These are phyloP conservation scores for Trypanosoma avium DNA, from an alignment of 208 protist genomes.

Conservation along the genomic window DNA sequence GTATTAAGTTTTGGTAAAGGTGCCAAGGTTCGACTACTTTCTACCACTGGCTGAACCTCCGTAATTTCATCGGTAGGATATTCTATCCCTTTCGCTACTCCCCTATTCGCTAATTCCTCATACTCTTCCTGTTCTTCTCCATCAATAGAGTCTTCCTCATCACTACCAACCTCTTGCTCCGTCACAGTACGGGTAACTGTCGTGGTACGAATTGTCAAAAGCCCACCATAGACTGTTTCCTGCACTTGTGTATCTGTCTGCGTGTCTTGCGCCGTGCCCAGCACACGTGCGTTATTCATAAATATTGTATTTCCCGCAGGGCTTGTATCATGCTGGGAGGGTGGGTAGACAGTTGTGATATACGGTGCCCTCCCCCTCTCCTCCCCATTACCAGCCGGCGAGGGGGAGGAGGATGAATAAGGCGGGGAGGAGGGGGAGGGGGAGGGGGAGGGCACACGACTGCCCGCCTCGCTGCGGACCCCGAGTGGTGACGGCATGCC, in stretches of 20 bases:
- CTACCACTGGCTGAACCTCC: not conserved
- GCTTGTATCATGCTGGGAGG: slow-evolving; percentile 24
- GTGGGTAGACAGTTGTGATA: slow-evolving; percentile 31
- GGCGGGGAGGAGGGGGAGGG: too few species aligned
- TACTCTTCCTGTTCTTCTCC: slow-evolving; percentile 24
- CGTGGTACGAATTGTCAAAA: slow-evolving; percentile 64
- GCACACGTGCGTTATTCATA: slow-evolving; percentile 47
- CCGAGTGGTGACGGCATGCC: not conserved
- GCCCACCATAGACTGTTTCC: slow-evolving; percentile 39
- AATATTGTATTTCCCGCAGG: slow-evolving; percentile 43
- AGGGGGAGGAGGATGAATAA: too few species aligned
- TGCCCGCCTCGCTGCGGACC: not conserved
- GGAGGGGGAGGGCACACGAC: not conserved
- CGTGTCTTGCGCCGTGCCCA: slow-evolving; percentile 64
- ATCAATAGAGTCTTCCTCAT: slow-evolving; percentile 48
- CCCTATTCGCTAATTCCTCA: not conserved
- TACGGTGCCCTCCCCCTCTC: not conserved
- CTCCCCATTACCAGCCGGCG: not conserved
- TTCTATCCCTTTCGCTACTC: not conserved
- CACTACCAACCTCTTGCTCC: slow-evolving; percentile 54
- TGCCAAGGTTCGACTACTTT: too few species aligned
- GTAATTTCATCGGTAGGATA: not conserved
- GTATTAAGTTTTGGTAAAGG: too few species aligned
- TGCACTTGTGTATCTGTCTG: slow-evolving; percentile 69
- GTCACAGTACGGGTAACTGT: slow-evolving; percentile 70